These are phyloP conservation scores for Biscutella auriculata DNA, from an alignment of 441 rosid genomes.

Conservation along the genomic window DNA sequence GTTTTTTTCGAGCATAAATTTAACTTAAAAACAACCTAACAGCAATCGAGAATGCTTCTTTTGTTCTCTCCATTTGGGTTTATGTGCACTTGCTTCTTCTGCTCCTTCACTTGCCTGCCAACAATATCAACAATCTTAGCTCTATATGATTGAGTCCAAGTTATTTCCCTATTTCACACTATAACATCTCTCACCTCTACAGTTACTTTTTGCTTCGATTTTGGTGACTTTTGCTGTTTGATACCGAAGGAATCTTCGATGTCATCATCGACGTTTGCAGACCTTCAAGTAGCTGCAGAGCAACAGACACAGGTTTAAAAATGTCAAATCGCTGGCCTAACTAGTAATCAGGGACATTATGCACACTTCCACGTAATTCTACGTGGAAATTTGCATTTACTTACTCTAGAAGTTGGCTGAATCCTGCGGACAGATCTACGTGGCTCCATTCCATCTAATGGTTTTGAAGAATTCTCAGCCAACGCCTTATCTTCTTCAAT, in stretches of 20 bases:
- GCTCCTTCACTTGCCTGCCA: slow-evolving; percentile 40
- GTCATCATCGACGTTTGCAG: slow-evolving; percentile 80
- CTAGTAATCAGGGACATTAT: background rate
- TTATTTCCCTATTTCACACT: background rate
- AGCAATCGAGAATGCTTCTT: slow-evolving; percentile 5
- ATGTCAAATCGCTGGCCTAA: background rate
- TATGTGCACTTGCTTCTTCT: slow-evolving; percentile 18
- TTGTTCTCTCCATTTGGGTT: background rate
- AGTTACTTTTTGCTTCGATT: slow-evolving; percentile 36
- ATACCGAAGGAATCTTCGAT: slow-evolving; percentile 68
- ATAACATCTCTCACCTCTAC: slow-evolving; percentile 35
- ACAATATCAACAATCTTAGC: slow-evolving; percentile 8
- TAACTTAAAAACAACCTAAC: slow-evolving; percentile 14
- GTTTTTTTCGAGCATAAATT: background rate
- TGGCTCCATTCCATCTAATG: slow-evolving; percentile 49
- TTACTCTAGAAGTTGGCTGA: slow-evolving; percentile 97
- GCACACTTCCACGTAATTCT: background rate
- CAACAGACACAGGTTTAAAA: slow-evolving; percentile 5
- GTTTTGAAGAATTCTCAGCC: slow-evolving; percentile 28
- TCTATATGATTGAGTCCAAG: background rate
- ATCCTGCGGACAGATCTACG: slow-evolving; percentile 88
- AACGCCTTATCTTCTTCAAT: slow-evolving; percentile 51
- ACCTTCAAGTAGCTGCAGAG: slow-evolving; percentile 78
- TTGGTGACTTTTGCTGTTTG: slow-evolving; percentile 59
- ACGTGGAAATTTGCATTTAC: slow-evolving; percentile 6